Base-by-base conservation (phyloP, 2,329 filamentous ascomycete species). In the Cadophora gregata region DNA sequence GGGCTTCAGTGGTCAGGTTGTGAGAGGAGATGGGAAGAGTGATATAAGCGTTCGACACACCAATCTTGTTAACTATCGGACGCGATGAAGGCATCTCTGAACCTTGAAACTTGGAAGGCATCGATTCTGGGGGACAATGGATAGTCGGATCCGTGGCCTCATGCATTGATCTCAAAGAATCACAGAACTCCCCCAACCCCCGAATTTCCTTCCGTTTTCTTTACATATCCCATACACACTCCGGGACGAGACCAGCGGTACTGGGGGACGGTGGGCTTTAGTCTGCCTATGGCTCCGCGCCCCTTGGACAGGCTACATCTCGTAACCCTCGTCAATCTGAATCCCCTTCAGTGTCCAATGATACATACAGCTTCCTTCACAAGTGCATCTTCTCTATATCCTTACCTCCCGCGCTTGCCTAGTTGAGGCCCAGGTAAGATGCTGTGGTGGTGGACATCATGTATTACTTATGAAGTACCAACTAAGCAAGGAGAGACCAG, bases 41-140 rank as follows among this genome's bases (percentile, higher is more conserved):
- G 96, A 98, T 89, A 93, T 93, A 86, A 90, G 96, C 93, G 96
- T 97, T 92, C 93, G 95, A 93, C 96, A 97, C 95, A 97, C 86
- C 89, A 55, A 42, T 91, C 95, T 97, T 98, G 93, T 97, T 96
- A 87, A 82, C 83, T 82, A 86, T 93, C 94, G 95, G 89, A 97
- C 95, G 96, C 94, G 88, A 93, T 90, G 86, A 91, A 90, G 91
- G 93, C 90, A 96, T 92, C 93, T 97, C 95, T 98, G 95, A 98
- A 76, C 74, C 76, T 78, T 79, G 63, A 80, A 80, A 79, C 84
- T 88, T 88, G 86, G 85, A 85, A 84, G 83, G 73, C 69, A 68
- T 71, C 59, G 29, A 65, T 67, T 33, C 27, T 21, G 10, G 36
- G 29, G 47, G 45, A 33, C 27, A 36, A 45, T 55, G 51, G 45